These are phyloP conservation scores for Hypoxylon sp. DNA, from an alignment of 2,329 filamentous ascomycete genomes.

Conservation along the genomic window DNA sequence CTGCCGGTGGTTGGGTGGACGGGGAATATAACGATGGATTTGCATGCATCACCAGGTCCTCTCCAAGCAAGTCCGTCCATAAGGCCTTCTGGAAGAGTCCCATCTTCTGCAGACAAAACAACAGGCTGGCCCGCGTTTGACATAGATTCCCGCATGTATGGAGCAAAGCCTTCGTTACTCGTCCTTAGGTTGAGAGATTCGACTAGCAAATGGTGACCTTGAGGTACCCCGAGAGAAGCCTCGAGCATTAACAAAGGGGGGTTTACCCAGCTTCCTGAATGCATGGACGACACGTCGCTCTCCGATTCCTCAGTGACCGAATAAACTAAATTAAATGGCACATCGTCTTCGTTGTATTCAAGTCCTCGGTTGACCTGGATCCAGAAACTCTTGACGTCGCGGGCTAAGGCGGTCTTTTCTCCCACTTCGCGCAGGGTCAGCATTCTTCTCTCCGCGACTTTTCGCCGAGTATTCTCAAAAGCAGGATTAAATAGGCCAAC, in stretches of 20 bases:
- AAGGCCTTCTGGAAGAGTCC: conserved; percentile 74
- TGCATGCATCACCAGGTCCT: conserved; percentile 79
- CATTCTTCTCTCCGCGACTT: conserved; percentile 85
- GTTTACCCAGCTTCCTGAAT: conserved; percentile 75
- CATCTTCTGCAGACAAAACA: conserved; percentile 76
- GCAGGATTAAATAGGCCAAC: conserved; percentile 84
- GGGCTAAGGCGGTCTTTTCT: conserved; percentile 79
- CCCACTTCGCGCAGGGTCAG: conserved; percentile 83
- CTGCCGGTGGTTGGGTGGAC: conserved; percentile 81
- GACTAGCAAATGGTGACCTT: conserved; percentile 73
- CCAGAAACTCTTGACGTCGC: conserved; percentile 82
- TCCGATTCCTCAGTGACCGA: conserved; percentile 79
- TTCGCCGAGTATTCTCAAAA: conserved; percentile 84
- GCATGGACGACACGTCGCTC: conserved; percentile 79
- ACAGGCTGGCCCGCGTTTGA: conserved; percentile 74
- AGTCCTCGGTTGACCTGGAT: conserved; percentile 76
- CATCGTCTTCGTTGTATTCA: conserved; percentile 80
- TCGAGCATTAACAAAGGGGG: conserved; percentile 78
- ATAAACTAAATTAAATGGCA: conserved; percentile 83
- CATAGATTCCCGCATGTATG: conserved; percentile 83
- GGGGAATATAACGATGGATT: conserved; percentile 81
- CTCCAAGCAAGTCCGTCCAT: conserved; percentile 78
- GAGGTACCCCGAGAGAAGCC: conserved; percentile 77
- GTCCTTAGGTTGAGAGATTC: conserved; percentile 76
- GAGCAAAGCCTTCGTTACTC: conserved; percentile 80